Evolutionary conservation across 768 basidiomycete species (phyloP), one percentile per base, ranked within the genome.

Genomic region (Hericium erinaceus): DNA sequence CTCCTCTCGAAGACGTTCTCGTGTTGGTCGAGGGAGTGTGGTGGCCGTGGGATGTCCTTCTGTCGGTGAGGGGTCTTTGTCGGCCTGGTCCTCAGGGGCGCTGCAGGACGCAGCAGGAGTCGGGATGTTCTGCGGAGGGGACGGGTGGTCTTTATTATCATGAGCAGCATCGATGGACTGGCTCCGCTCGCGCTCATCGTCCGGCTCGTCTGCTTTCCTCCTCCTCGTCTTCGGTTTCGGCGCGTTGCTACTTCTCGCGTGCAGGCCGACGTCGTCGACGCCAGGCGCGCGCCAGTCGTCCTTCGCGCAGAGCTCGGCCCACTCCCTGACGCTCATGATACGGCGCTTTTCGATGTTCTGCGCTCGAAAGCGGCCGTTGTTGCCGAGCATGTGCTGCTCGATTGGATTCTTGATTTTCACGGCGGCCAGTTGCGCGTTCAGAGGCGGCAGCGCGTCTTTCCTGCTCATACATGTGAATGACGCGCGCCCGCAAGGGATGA

Each of bases 331-430:
- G 65, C 88, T 92, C 83, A 90, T 85, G 54, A 81, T 69, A 62
- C 83, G 83, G 60, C 89, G 80, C 71, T 91, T 93, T 74, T 92
- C 92, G 66, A 97, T 79, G 67, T 97, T 98, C 72, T 92, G 83
- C 64, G 92, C 87, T 20, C 91, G 83, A 69, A 92, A 98, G 6
- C 95, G 77, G 2, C 95, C 95, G 5, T 82, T 83, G 56, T 81
- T 79, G 9, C 95, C 95, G 41, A 85, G 73, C 85, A 98, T 92
- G 68, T 86, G 84, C 68, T 98, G 95, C 68, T 94, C 92, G 64
- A 98, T 98, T 2, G 97, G 94, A 15, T 82, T 81, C 72, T 83
- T 85, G 59, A 99, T 87, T 69, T 87, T 87, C 59, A 98, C 82
- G 5, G 76, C 65, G 11, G 77, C 75, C 20, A 99, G 78, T 59